Evolutionary conservation across 2,329 filamentous ascomycete genomes (phyloP), one percentile per base, ranked within the genome.

Genomic region (Cladophialophora immunda): DNA sequence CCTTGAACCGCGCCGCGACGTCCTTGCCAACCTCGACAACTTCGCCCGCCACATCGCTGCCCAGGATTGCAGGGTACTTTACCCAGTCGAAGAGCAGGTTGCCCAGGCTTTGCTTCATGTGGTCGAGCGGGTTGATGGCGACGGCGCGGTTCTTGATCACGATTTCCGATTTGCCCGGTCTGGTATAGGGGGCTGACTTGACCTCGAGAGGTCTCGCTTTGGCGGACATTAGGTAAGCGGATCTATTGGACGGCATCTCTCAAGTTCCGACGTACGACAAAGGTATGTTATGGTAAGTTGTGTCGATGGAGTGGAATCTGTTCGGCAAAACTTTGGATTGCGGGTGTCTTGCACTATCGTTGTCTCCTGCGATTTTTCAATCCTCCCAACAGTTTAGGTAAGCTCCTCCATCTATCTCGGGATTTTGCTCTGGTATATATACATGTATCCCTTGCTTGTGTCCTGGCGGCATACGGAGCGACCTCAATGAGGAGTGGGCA

Each of bases 1-100:
- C 76, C 62, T 79, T 76, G 70, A 83, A 79, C 9, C 81, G 77
- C 29, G 29, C 29, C 6, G 78, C 78, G 4, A 85, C 82, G 7
- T 75, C 75, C n/a, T 78, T 74, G 2, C 83, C 83, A 6, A 84
- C 76, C 68, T 83, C 81, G 27, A 80, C 71, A 2, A 84, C 77
- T 69, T 82, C 79, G 13, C 82, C 82, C 1, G 82, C 81, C 15
- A 82, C 75, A 68, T 84, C 82, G 9, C 69, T 73, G 11, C 82
- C 83, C 36, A 81, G 70, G 36, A 81, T 74, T 13, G 71, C 72
- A 1, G 79, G 78, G 63, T 80, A 81, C 17, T 73, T 67, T 27
- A 76, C 63, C 8, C 73, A 70, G 55, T 77, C 73, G 6, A 75
- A 61, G 9, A 75, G n/a, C 22, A 69, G 41, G 45, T 62, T 38